Conservation (phyloP, 768 basidiomycete genomes). For the Termitomyces sp. region DNA sequence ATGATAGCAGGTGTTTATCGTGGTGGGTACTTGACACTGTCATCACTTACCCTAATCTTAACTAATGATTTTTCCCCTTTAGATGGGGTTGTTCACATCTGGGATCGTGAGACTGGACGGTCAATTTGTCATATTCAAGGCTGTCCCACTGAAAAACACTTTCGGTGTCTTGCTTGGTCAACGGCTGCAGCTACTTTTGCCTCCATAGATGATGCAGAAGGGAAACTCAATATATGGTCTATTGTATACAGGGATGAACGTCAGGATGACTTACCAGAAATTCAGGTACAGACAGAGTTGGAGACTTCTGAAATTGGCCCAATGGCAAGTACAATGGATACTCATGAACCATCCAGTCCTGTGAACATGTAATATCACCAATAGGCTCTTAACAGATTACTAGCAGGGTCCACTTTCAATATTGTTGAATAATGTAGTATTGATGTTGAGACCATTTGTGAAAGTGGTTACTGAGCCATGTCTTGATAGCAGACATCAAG, state of each 20-base stretch:
- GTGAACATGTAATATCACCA: too few relatives aligned
- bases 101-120: slow-evolving; percentile 4
- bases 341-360: too few relatives aligned
- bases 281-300: too few relatives aligned
- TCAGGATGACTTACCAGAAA: not conserved
- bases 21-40: not conserved
- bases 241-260: not conserved
- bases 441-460: too few relatives aligned
- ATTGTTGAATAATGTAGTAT: too few relatives aligned
- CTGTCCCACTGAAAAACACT: slow-evolving; percentile 1
- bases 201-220: not conserved
- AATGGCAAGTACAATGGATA: too few relatives aligned
- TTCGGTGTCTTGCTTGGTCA: slow-evolving; percentile 10
- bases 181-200: slow-evolving; percentile 1
- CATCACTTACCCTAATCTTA: too few relatives aligned
- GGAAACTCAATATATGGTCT: slow-evolving; percentile 6
- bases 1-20: slow-evolving; percentile 6
- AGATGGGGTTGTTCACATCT: slow-evolving; percentile 9
- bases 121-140: not conserved
- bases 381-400: too few relatives aligned
- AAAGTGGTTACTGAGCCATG: too few relatives aligned
- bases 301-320: too few relatives aligned
- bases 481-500: too few relatives aligned
- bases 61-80: not conserved
- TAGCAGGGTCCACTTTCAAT: too few relatives aligned